phyloP scores from a whole-genome alignment of 2,329 filamentous ascomycete genomes.

The Alternaria conjuncta region DNA sequence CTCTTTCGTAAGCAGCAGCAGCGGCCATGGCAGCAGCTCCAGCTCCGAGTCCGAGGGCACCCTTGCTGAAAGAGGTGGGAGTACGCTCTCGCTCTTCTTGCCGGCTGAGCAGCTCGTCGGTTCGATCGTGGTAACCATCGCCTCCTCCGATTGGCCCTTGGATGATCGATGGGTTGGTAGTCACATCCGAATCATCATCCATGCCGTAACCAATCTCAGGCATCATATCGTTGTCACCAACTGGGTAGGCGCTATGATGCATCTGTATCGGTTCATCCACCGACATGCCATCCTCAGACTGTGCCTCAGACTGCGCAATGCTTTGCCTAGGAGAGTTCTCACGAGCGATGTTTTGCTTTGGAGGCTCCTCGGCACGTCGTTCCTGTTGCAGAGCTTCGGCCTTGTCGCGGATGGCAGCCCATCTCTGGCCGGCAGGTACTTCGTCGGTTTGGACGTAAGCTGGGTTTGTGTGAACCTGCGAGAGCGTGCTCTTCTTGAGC shows the following conservation, averaged over 20 bases:
- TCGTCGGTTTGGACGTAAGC: conserved; percentile 29
- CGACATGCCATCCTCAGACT: conserved; percentile 47
- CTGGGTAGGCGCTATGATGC: conserved; percentile 73
- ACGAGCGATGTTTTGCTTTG: conserved; percentile 60
- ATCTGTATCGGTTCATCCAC: conserved; percentile 58
- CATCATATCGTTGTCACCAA: conserved; percentile 69
- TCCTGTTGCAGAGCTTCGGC: conserved; percentile 46
- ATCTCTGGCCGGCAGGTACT: conserved; percentile 40
- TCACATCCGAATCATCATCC: conserved; percentile 68
- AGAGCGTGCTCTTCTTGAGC: conserved; percentile 31
- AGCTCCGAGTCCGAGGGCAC: conserved; percentile 49
- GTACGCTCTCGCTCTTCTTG: conserved; percentile 45
- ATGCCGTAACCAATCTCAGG: conserved; percentile 75
- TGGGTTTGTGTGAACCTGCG: conserved; percentile 34
- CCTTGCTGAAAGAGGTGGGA: conserved; percentile 40
- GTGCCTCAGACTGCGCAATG: conserved; percentile 56
- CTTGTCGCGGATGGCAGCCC: conserved; percentile 51
- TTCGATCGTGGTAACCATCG: conserved; percentile 52
- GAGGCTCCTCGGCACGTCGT: conserved; percentile 53
- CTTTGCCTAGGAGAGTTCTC: conserved; percentile 63
- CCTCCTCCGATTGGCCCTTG: conserved; percentile 72
- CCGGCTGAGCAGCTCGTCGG: conserved; percentile 39
- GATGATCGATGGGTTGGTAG: conserved; percentile 84
- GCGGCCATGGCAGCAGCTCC: conserved; percentile 64
- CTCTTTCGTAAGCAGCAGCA: conserved; percentile 55